These are phyloP conservation scores for Ophiocordyceps sinensis DNA, from an alignment of 2,329 filamentous ascomycete species.

Conservation along the genomic window DNA sequence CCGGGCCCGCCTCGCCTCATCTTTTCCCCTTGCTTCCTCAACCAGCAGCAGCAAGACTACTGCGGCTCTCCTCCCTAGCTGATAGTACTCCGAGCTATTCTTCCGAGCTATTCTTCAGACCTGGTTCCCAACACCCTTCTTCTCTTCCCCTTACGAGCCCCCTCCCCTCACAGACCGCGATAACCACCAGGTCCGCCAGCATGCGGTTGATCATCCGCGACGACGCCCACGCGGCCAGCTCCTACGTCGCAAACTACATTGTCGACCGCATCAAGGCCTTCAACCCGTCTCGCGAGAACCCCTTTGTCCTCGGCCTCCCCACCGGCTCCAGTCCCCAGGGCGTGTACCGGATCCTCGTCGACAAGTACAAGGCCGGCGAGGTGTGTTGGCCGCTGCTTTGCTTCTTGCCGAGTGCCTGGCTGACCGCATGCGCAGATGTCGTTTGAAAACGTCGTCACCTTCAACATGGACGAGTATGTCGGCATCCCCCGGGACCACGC, in stretches of 20 bases:
- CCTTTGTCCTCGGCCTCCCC: constrained; percentile 71
- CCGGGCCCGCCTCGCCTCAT: too few relatives aligned
- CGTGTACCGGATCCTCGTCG: constrained; percentile 64
- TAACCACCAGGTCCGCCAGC: constrained; percentile 11
- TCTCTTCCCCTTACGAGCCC: background rate
- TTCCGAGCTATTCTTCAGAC: too few relatives aligned
- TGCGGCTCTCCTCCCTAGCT: too few relatives aligned
- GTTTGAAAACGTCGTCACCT: constrained; percentile 78
- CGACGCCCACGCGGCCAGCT: constrained; percentile 51
- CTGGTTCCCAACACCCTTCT: background rate
- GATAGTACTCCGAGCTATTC: too few relatives aligned
- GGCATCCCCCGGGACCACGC: constrained; percentile 70
- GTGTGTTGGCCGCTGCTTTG: constrained; percentile 15
- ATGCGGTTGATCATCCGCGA: constrained; percentile 81
- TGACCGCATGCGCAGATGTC: constrained; percentile 40
- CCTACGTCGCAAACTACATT: constrained; percentile 71
- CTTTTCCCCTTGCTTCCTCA: too few relatives aligned
- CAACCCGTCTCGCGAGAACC: constrained; percentile 53
- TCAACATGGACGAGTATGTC: constrained; percentile 92
- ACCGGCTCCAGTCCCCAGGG: constrained; percentile 70
- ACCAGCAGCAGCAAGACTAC: too few relatives aligned
- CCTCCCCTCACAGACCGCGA: background rate
- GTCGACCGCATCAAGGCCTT: constrained; percentile 70
- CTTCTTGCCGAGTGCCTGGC: background rate
- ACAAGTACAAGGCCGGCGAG: constrained; percentile 52